A percentile compares a stretch with the other conserved stretches of the same genome.
Conservation (phyloP, 2,329 filamentous ascomycete species). For the Phyllachora maydis region DNA sequence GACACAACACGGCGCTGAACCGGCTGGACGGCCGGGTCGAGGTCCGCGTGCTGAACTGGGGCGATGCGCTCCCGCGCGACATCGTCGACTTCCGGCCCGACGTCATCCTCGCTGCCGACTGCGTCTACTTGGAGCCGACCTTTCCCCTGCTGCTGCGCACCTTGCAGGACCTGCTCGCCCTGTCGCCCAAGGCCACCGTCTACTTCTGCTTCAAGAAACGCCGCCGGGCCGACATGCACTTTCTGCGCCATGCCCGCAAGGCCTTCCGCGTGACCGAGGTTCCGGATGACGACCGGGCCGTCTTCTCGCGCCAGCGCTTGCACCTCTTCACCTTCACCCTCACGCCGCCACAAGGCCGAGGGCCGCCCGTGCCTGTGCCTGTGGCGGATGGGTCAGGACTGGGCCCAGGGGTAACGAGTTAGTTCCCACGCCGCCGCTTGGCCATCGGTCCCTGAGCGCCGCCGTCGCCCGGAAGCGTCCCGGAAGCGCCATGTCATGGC, state of each 20-base stretch:
- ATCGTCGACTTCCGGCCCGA: slow-evolving; percentile 42
- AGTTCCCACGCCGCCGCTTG: no score
- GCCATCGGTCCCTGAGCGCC: no score
- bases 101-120: slow-evolving; percentile 84
- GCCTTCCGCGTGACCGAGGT: slow-evolving; percentile 42
- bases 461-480: no score
- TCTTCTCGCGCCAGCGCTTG: slow-evolving; percentile 34
- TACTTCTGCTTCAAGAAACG: slow-evolving; percentile 94
- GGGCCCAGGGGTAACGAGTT: no score
- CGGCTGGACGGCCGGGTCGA: slow-evolving; percentile 38
- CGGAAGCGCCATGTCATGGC: no score
- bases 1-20: slow-evolving; percentile 74
- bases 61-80: slow-evolving; percentile 31
- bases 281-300: slow-evolving; percentile 34
- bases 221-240: slow-evolving; percentile 58
- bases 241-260: slow-evolving; percentile 51
- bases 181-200: slow-evolving; percentile 42
- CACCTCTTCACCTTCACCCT: slow-evolving; percentile 38
- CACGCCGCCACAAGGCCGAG: no score
- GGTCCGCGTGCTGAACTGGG: slow-evolving; percentile 67
- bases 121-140: slow-evolving; percentile 91
- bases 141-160: slow-evolving; percentile 76
- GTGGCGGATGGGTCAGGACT: no score
- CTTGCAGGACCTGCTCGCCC: slow-evolving; percentile 49
- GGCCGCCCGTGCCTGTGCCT: no score